These are phyloP conservation scores for Phytophthora boehmeriae DNA, from an alignment of 352 stramenopile genomes.

Conservation along the genomic window DNA sequence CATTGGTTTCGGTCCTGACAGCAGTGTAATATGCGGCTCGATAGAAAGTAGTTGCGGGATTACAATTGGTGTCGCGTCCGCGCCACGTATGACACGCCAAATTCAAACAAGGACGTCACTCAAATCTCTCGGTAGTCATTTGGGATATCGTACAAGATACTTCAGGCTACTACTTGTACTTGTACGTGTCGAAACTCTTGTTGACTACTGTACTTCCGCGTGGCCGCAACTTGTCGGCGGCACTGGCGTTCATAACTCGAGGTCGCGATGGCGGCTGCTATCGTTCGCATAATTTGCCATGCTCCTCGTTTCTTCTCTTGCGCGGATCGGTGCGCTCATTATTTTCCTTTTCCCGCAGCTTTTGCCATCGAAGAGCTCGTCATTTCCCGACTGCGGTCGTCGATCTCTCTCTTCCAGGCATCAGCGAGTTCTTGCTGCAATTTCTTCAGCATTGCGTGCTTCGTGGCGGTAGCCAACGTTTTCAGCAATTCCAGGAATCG, in stretches of 20 bases:
- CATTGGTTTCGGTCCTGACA: neutral
- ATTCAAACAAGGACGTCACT: constrained; percentile 19
- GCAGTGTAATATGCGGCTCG: no score
- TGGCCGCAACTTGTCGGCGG: constrained; percentile 5
- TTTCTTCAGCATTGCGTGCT: constrained; percentile 31
- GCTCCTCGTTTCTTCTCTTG: constrained; percentile 23
- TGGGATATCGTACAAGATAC: constrained; percentile 10
- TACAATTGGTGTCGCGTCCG: neutral
- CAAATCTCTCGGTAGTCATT: constrained; percentile 24
- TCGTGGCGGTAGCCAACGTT: constrained; percentile 21
- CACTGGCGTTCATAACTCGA: constrained; percentile 28
- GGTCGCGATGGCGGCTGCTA: constrained; percentile 20
- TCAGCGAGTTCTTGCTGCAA: constrained; percentile 25
- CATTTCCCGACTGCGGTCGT: constrained; percentile 11
- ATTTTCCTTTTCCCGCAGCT: constrained; percentile 11
- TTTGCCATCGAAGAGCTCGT: constrained; percentile 2
- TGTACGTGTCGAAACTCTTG: constrained; percentile 22
- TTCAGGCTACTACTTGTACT: constrained; percentile 28
- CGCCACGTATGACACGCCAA: constrained; percentile 4
- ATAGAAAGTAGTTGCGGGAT: no score
- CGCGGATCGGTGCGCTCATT: constrained; percentile 14
- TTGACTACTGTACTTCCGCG: constrained; percentile 24
- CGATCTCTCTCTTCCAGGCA: constrained; percentile 20
- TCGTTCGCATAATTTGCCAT: constrained; percentile 31
- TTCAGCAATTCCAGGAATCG: constrained; percentile 34